phyloP scores from a whole-genome alignment of 306 rosid species.

The Castanopsis chinensis region DNA sequence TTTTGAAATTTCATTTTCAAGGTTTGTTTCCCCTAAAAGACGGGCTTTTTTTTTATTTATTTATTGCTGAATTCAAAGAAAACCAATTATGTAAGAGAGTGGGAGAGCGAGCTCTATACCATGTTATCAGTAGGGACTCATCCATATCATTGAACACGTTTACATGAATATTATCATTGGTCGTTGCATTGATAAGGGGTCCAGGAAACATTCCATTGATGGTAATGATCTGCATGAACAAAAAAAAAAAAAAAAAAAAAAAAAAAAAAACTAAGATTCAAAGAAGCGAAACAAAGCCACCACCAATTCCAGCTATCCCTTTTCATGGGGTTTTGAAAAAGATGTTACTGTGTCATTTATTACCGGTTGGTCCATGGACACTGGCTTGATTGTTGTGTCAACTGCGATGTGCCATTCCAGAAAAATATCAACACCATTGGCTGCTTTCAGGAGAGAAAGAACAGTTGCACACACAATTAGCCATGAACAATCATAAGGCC shows the following conservation, averaged over 20 bases:
- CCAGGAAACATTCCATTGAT: constrained; percentile 89
- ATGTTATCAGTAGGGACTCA: constrained; percentile 75
- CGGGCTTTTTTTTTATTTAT: too few species aligned
- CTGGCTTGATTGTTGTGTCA: constrained; percentile 32
- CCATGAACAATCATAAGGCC: constrained; percentile 2
- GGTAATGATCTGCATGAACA: constrained; percentile 55
- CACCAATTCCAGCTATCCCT: too few species aligned
- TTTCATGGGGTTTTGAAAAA: not conserved
- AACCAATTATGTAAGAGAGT: too few species aligned
- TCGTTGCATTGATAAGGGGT: constrained; percentile 71
- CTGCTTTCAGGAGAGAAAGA: constrained; percentile 14
- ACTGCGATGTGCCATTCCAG: constrained; percentile 55
- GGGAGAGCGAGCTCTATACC: constrained; percentile 28
- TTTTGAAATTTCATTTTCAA: too few species aligned
- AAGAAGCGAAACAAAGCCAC: too few species aligned
- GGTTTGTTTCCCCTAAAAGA: too few species aligned
- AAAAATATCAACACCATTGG: constrained; percentile 31
- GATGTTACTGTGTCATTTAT: not conserved
- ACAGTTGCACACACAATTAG: constrained; percentile 6
- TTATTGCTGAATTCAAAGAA: too few species aligned
- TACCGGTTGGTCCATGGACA: constrained; percentile 46
- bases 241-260: too few species aligned
- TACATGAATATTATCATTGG: constrained; percentile 63
- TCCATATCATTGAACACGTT: constrained; percentile 65
- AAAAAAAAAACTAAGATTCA: too few species aligned